phyloP scores from a whole-genome alignment of 2,329 filamentous ascomycete species.

The Dothidotthia symphoricarpi region DNA sequence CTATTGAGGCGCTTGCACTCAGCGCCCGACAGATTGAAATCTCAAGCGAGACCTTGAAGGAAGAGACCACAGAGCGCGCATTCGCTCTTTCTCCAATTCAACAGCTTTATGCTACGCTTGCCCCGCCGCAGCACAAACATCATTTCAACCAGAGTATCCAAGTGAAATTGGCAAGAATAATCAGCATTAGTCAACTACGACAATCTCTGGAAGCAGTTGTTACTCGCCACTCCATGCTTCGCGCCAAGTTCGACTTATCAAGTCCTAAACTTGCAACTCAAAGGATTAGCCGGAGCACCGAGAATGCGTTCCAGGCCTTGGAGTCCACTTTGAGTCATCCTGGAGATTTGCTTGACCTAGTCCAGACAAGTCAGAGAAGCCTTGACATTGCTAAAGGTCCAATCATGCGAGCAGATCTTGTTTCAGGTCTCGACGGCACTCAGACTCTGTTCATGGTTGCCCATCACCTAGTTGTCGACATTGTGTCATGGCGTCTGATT shows the following conservation, averaged over 20 bases:
- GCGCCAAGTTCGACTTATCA: slow-evolving; percentile 11
- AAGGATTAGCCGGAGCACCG: slow-evolving; percentile 6
- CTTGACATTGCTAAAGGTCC: slow-evolving; percentile 16
- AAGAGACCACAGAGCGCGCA: slow-evolving; percentile 6
- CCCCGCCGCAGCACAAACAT: slow-evolving; percentile 18
- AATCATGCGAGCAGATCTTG: slow-evolving; percentile 15
- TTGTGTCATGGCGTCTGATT: slow-evolving; percentile 48
- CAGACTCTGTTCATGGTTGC: slow-evolving; percentile 22
- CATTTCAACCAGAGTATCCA: slow-evolving; percentile 6
- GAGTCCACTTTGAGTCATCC: slow-evolving; percentile 1
- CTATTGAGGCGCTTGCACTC: slow-evolving; percentile 10
- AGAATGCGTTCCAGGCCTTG: slow-evolving; percentile 10
- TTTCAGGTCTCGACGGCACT: slow-evolving; percentile 15
- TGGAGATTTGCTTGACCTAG: slow-evolving; percentile 14
- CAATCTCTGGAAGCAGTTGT: slow-evolving; percentile 19
- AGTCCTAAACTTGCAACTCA: too few relatives aligned
- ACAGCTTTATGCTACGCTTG: slow-evolving; percentile 13
- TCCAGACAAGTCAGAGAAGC: slow-evolving; percentile 14
- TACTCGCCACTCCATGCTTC: slow-evolving; percentile 19
- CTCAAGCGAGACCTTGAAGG: not conserved
- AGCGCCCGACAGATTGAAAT: slow-evolving; percentile 1
- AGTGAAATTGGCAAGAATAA: slow-evolving; percentile 25
- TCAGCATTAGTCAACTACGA: too few relatives aligned
- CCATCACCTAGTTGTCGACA: slow-evolving; percentile 41
- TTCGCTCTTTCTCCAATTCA: slow-evolving; percentile 24